These are phyloP conservation scores for Aspergillus spinulosporus DNA, from an alignment of 2,329 filamentous ascomycete species.

Conservation along the genomic window DNA sequence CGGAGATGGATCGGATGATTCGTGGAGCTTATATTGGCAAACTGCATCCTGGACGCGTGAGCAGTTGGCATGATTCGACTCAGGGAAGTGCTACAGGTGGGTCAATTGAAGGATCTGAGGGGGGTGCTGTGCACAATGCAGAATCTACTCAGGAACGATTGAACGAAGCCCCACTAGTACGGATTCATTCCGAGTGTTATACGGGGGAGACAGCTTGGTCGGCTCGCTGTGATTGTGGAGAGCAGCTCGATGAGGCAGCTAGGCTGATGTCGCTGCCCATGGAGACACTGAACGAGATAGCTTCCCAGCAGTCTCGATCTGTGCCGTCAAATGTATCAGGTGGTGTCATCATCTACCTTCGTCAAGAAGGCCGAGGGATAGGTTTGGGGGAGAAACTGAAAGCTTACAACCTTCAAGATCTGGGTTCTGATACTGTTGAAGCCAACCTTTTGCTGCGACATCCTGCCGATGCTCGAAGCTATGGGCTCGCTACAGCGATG, in stretches of 20 bases:
- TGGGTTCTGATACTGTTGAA: slow-evolving; percentile 96
- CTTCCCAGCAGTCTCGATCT: slow-evolving; percentile 28
- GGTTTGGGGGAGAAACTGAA: slow-evolving; percentile 94
- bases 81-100: slow-evolving; percentile 1
- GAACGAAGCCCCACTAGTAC: slow-evolving; percentile 67
- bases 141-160: slow-evolving; percentile 22
- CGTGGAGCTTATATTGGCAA: slow-evolving; percentile 88
- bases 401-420: slow-evolving; percentile 94
- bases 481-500: slow-evolving; percentile 95
- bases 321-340: slow-evolving; percentile 60
- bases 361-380: slow-evolving; percentile 94
- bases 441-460: slow-evolving; percentile 89
- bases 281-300: slow-evolving; percentile 32
- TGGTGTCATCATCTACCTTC: slow-evolving; percentile 91
- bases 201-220: slow-evolving; percentile 99
- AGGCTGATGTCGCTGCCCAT: slow-evolving; percentile 78
- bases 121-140: slow-evolving; percentile 15
- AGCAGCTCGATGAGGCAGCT: slow-evolving; percentile 95
- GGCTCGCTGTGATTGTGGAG: slow-evolving; percentile 93
- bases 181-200: slow-evolving; percentile 98
- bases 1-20: slow-evolving; percentile 72
- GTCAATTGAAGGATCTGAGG: slow-evolving; percentile 6
- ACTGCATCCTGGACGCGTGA: slow-evolving; percentile 79
- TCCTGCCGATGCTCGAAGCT: slow-evolving; percentile 90
- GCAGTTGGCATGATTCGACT: slow-evolving; percentile 62